Base-by-base conservation (phyloP, 495 filamentous ascomycete genomes). In the Penicillium ucsense region DNA sequence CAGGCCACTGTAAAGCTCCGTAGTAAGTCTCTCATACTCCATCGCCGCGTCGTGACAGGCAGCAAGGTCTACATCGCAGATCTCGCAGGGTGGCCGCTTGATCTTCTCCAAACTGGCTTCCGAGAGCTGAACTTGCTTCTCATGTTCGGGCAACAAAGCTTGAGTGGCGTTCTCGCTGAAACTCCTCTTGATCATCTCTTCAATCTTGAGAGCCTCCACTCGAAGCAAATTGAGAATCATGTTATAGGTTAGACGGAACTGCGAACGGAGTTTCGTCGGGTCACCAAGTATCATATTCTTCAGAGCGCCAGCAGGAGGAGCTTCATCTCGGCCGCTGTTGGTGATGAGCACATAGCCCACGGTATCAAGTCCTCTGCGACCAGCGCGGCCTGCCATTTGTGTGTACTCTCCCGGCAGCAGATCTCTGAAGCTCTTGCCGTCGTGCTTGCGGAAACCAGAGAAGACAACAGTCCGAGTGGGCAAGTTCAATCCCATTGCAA, bases 161-260 rank as follows among this genome's bases (percentile, higher is more conserved):
- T 97, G 94, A 0, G 94, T 96, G n/a, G 89, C 89, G 68, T 98
- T 92, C 66, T 98, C 92, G 48, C 89, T 94, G 76, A 98, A 98
- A 63, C 88, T 95, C 52, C 92, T 81, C 74, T 98, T 98, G 70
- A 98, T 98, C 92, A 98, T 98, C 66, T 98, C 92, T 65, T 98
- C 92, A 54, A 98, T 97, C 68, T 95, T 97, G 46, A 98, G 68
- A 5, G 92, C 94, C 67, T 98, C 92, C 11, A 98, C 92, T 12
- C 92, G 84, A 20, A 98, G 73, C 6, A 98, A 77, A 56, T 97
- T 98, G 38, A 98, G 73, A 36, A 98, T 98, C 92, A 98, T 98
- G 64, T 95, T 97, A 72, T 98, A 98, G 1, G 92, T 98, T 36
- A 98, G 75, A 49, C 92, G 80, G 73, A 98, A 98, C 60, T 98